These are phyloP conservation scores for Cubamyces sp. DNA, from an alignment of 768 basidiomycete species.

Conservation along the genomic window DNA sequence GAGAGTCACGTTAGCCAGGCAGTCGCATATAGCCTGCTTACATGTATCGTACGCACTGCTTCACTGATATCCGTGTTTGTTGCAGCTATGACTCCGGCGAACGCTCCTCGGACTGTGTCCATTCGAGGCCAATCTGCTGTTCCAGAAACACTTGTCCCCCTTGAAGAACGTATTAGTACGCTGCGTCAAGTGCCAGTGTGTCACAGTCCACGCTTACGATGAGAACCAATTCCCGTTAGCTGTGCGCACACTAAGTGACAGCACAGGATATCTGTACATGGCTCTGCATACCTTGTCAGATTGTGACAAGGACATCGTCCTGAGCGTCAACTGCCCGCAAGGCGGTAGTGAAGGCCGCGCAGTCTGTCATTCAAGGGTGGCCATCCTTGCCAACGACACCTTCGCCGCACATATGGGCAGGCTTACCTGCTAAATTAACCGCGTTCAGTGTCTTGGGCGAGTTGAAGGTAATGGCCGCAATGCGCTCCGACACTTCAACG, in stretches of 20 bases:
- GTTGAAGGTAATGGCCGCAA: constrained; percentile 72
- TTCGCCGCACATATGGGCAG: neutral
- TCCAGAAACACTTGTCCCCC: constrained; percentile 50
- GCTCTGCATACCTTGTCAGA: constrained; percentile 60
- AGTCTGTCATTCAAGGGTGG: constrained; percentile 46
- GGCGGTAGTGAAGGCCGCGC: constrained; percentile 59
- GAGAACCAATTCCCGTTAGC: constrained; percentile 76
- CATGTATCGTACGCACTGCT: constrained; percentile 49
- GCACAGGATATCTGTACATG: neutral
- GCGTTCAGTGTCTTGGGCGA: constrained; percentile 64
- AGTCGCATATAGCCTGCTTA: neutral
- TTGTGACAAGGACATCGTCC: constrained; percentile 64
- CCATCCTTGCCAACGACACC: neutral
- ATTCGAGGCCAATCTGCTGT: constrained; percentile 11
- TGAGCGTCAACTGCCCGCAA: constrained; percentile 61
- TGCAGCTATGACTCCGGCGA: constrained; percentile 47
- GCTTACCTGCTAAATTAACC: constrained; percentile 51
- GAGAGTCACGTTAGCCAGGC: neutral
- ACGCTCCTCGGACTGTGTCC: constrained; percentile 45
- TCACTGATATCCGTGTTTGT: constrained; percentile 64
- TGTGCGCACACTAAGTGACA: constrained; percentile 28
- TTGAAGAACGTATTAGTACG: constrained; percentile 29
- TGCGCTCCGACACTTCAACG: constrained; percentile 54
- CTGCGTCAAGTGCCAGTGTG: neutral
- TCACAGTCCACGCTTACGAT: constrained; percentile 51